These are phyloP conservation scores for Jatropha curcas DNA, from an alignment of 345 rosid species.

Conservation along the genomic window DNA sequence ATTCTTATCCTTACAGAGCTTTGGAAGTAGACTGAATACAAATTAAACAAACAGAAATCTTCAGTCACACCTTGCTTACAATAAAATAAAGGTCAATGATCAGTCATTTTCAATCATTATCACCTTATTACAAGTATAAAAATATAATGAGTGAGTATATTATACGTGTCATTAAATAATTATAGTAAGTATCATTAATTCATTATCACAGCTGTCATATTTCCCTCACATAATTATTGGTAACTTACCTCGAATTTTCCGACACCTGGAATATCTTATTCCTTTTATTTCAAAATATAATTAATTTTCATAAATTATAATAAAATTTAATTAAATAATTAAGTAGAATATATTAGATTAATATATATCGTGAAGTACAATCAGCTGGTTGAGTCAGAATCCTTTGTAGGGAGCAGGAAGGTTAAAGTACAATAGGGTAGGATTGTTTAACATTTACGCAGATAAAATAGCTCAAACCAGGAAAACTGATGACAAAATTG, in stretches of 20 bases:
- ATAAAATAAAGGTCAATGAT: constrained; percentile 13
- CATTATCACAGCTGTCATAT: constrained; percentile 9
- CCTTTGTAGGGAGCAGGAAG: background rate
- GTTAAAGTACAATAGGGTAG: background rate
- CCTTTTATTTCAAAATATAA: too few relatives aligned
- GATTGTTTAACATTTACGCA: background rate
- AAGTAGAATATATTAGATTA: too few relatives aligned
- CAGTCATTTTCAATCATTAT: constrained; percentile 21
- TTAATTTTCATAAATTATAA: too few relatives aligned
- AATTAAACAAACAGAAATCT: background rate
- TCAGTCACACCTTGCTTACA: constrained; percentile 2
- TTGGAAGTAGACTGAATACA: background rate
- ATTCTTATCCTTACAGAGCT: too few relatives aligned
- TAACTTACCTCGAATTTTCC: background rate
- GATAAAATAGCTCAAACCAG: too few relatives aligned
- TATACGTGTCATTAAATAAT: background rate
- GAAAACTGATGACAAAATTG: too few relatives aligned
- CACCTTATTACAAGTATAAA: background rate
- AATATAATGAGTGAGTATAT: background rate
- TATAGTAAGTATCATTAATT: background rate
- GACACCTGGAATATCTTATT: background rate
- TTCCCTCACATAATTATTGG: background rate
- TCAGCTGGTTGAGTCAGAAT: too few relatives aligned
- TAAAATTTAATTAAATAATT: too few relatives aligned
- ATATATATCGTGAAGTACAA: too few relatives aligned